Evolutionary conservation across 768 basidiomycete genomes (phyloP).

Genomic region (Mycena latifolia): DNA sequence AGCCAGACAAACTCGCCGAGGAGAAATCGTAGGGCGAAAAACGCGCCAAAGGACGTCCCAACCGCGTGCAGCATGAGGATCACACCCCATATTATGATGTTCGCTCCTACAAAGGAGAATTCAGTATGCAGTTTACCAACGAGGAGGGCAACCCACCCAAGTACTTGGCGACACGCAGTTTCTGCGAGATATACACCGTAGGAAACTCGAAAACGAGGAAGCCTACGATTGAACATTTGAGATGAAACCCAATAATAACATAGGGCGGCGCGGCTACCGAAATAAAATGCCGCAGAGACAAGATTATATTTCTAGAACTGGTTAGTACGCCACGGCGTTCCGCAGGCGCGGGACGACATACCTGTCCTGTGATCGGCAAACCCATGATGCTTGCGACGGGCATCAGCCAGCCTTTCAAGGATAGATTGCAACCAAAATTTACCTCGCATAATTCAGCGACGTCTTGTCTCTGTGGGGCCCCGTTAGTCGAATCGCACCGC

Average conservation of each 20-base stretch:
- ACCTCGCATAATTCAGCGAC: slow-evolving; percentile 79
- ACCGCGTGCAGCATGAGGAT: slow-evolving; percentile 72
- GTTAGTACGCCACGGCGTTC: slow-evolving; percentile 15
- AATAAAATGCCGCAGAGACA: slow-evolving; percentile 73
- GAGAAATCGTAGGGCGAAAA: slow-evolving; percentile 73
- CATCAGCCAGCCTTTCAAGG: not conserved
- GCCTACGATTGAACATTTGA: slow-evolving; percentile 46
- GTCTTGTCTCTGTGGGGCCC: slow-evolving; percentile 69
- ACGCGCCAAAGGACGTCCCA: slow-evolving; percentile 67
- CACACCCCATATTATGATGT: slow-evolving; percentile 71
- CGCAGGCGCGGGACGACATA: slow-evolving; percentile 33
- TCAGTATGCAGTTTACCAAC: not conserved
- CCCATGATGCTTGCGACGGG: slow-evolving; percentile 65
- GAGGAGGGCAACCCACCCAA: slow-evolving; percentile 52
- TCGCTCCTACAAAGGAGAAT: slow-evolving; percentile 52
- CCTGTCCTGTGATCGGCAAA: slow-evolving; percentile 73
- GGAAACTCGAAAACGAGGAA: slow-evolving; percentile 75
- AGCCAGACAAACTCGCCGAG: slow-evolving; percentile 59
- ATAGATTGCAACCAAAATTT: slow-evolving; percentile 3
- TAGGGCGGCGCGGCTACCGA: slow-evolving; percentile 51
- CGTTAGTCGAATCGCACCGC: not conserved
- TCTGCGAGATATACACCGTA: slow-evolving; percentile 75
- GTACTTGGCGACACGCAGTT: slow-evolving; percentile 69
- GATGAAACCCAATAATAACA: not conserved
- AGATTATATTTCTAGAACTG: slow-evolving; percentile 68